Conservation (phyloP, 164 flowering plant genomes). For the Liriodendron chinense region DNA sequence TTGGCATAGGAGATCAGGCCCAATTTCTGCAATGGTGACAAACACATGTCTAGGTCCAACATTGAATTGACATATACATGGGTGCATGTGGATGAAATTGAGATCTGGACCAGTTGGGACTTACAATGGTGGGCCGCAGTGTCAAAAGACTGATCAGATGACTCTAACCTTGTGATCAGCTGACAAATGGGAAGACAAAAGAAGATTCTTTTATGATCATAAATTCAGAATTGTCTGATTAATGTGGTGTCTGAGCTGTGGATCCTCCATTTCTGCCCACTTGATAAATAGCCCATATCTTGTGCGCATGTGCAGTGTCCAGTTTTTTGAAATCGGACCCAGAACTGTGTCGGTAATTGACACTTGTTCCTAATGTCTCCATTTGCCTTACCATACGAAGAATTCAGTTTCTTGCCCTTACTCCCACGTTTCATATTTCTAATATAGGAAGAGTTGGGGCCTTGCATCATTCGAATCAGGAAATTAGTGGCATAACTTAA, state of each 20-base stretch:
- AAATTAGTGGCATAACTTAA: conserved; percentile 73
- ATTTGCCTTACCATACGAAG: background rate
- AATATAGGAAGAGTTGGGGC: conserved; percentile 68
- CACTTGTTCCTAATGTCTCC: background rate
- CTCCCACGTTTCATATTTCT: background rate
- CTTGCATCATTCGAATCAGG: conserved; percentile 50
- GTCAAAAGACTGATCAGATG: background rate
- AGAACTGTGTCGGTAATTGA: too few relatives aligned
- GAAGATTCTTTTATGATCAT: too few relatives aligned
- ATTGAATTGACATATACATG: background rate
- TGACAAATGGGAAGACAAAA: background rate
- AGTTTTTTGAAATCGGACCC: too few relatives aligned
- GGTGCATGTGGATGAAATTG: background rate
- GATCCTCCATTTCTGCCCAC: background rate
- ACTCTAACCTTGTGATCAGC: background rate
- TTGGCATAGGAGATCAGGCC: background rate
- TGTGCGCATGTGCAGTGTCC: background rate
- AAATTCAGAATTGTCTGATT: background rate
- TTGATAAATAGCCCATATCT: background rate
- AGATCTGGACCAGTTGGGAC: background rate
- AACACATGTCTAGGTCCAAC: background rate
- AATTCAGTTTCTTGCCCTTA: background rate
- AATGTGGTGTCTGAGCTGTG: background rate
- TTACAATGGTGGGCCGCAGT: background rate
- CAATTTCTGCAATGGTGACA: background rate